These are phyloP conservation scores for Ganoderma meredithae DNA, from an alignment of 1,284 basidiomycete species.

Conservation along the genomic window DNA sequence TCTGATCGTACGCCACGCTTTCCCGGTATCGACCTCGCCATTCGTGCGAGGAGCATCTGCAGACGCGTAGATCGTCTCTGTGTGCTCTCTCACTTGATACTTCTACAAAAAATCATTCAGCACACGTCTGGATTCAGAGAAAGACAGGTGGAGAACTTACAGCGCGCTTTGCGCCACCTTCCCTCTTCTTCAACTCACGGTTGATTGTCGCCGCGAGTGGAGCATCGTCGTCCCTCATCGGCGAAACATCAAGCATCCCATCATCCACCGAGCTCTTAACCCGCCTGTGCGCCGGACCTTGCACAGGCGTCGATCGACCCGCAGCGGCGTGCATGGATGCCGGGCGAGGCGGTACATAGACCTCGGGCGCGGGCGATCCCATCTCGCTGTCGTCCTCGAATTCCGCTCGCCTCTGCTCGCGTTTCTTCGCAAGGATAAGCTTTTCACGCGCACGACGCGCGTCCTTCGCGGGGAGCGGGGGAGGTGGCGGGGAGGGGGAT, in stretches of 20 bases:
- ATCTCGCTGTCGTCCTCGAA: conserved; percentile 54
- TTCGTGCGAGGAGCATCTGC: conserved; percentile 76
- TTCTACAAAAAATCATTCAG: conserved; percentile 39
- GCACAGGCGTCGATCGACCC: not conserved
- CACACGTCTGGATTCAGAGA: not conserved
- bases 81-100: conserved; percentile 75
- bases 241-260: conserved; percentile 50
- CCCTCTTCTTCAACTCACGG: conserved; percentile 68
- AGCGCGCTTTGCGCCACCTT: conserved; percentile 55
- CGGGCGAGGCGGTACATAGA: not conserved
- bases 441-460: conserved; percentile 73
- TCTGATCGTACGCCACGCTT: conserved; percentile 89
- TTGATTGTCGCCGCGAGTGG: conserved; percentile 71
- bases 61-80: conserved; percentile 82
- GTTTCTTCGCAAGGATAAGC: conserved; percentile 74
- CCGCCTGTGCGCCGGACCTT: conserved; percentile 40
- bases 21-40: conserved; percentile 83
- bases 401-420: conserved; percentile 57
- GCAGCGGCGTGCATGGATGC: not conserved
- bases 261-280: conserved; percentile 39
- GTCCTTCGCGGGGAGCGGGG: conserved; percentile 65
- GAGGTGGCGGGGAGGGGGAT: conserved; percentile 22
- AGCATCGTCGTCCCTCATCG: conserved; percentile 54
- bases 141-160: conserved; percentile 45
- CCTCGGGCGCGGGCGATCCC: conserved; percentile 9